Base-by-base conservation (phyloP, 208 protist species). In the Wallacemonas sp. region DNA sequence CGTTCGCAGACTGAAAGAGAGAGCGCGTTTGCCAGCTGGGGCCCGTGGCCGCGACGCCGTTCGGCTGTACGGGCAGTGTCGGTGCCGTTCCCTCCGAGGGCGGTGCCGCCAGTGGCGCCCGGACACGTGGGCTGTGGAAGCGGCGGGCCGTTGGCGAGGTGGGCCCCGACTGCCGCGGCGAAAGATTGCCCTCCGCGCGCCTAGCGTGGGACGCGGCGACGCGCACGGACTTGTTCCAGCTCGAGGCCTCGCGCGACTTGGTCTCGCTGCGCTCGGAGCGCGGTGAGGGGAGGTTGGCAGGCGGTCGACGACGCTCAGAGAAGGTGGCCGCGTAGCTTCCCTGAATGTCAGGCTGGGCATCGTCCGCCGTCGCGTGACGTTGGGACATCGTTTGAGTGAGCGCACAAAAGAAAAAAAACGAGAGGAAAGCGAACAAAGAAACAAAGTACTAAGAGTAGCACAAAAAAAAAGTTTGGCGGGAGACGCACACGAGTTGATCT, bases 151-250 rank as follows among this genome's bases (percentile, higher is more conserved):
- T 59, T 14, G 52, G 52, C 8, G 52, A 59, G 32, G n/a, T 59
- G 18, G 52, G 52, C 4, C 31, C n/a, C 25, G 16, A 3, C 28
- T 42, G 52, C 59, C 12, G 0, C 3, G 22, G 18, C 32, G 20
- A 32, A 25, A 23, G 14, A 42, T 23, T n/a, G 33, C 25, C 49
- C 23, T 7, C 26, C 33, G 33, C 33, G n/a, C n/a, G n/a, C n/a
- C n/a, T 25, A 25, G 7, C 39, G n/a, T 20, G 42, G 8, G 39
- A 29, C 18, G 11, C 18, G 41, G n/a, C 39, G 33, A 57, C 54
- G 23, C 54, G 66, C 36, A 79, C 64, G 12, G 74, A 79, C n/a
- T 61, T 68, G 57, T 79, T 69, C 67, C 74, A 79, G 39, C 61
- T 45, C 2, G 28, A 10, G n/a, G n/a, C 26, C 0, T 70, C 59